Conservation (phyloP, 2,329 filamentous ascomycete species). For the Colletotrichum sp. region DNA sequence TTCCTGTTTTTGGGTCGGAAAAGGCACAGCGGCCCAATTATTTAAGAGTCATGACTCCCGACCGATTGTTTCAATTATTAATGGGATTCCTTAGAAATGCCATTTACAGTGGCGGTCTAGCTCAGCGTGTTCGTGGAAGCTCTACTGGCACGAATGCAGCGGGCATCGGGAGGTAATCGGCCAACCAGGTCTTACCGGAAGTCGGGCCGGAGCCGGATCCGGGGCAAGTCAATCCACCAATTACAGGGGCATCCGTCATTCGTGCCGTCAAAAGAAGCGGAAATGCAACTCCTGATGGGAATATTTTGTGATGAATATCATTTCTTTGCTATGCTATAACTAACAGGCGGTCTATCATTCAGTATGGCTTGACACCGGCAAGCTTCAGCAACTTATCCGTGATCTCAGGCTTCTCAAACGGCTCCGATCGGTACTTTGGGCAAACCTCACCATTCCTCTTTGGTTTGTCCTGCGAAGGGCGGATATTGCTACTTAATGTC, state of each 20-base stretch:
- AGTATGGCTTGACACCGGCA: slow-evolving; percentile 26
- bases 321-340: neutral
- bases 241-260: neutral
- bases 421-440: slow-evolving; percentile 35
- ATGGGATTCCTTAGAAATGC: neutral
- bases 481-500: slow-evolving; percentile 36
- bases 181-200: neutral
- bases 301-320: neutral
- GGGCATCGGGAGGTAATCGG: neutral
- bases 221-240: slow-evolving; percentile 5
- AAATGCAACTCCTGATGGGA: neutral
- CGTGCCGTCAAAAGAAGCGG: neutral
- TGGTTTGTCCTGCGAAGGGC: slow-evolving; percentile 33
- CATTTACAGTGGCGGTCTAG: neutral
- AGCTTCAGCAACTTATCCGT: slow-evolving; percentile 31
- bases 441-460: slow-evolving; percentile 39
- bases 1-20: neutral
- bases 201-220: neutral
- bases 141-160: neutral
- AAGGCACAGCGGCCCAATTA: neutral
- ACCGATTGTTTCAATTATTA: neutral
- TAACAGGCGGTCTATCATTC: neutral
- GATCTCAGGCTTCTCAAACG: slow-evolving; percentile 28
- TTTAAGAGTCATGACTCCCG: neutral
- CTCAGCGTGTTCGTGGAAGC: neutral